Conservation (phyloP, 2,329 filamentous ascomycete species). For the Phyllosticta citrichinensis region DNA sequence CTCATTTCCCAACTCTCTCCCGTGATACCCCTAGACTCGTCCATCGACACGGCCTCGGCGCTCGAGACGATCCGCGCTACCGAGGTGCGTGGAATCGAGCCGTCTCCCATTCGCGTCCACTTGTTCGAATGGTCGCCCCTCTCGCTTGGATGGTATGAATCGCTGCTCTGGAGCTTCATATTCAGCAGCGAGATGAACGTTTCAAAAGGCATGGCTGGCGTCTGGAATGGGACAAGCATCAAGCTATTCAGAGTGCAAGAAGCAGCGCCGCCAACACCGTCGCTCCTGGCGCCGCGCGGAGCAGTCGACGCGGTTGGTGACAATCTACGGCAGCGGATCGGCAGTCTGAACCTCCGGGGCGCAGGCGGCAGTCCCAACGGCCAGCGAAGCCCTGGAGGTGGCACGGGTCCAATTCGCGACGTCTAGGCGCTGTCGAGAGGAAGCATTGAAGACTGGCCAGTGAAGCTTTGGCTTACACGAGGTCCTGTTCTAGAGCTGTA, state of each 20-base stretch:
- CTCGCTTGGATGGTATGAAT: constrained; percentile 91
- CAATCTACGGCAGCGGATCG: constrained; percentile 78
- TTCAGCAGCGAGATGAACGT: constrained; percentile 86
- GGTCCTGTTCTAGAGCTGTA: not conserved
- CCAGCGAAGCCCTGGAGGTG: constrained; percentile 13
- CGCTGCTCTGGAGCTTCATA: constrained; percentile 84
- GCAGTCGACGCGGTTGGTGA: constrained; percentile 90
- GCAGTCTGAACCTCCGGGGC: constrained; percentile 60
- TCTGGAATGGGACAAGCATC: constrained; percentile 88
- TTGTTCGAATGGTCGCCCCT: constrained; percentile 91
- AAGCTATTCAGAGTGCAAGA: constrained; percentile 86
- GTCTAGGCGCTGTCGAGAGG: constrained; percentile 17
- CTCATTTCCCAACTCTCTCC: constrained; percentile 55
- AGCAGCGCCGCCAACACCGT: constrained; percentile 68
- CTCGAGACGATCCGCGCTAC: constrained; percentile 47
- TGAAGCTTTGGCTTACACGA: not conserved
- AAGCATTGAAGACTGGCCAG: not conserved
- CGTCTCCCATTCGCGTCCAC: constrained; percentile 65
- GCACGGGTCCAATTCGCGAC: constrained; percentile 20
- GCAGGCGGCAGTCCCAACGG: constrained; percentile 11
- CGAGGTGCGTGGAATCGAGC: constrained; percentile 62
- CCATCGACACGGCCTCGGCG: constrained; percentile 27
- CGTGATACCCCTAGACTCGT: constrained; percentile 40
- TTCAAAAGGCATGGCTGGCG: constrained; percentile 74
- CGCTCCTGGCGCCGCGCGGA: constrained; percentile 72